Evolutionary conservation across 2,329 filamentous ascomycete species (phyloP).

Genomic region (Paracoccidioides lutzii): DNA sequence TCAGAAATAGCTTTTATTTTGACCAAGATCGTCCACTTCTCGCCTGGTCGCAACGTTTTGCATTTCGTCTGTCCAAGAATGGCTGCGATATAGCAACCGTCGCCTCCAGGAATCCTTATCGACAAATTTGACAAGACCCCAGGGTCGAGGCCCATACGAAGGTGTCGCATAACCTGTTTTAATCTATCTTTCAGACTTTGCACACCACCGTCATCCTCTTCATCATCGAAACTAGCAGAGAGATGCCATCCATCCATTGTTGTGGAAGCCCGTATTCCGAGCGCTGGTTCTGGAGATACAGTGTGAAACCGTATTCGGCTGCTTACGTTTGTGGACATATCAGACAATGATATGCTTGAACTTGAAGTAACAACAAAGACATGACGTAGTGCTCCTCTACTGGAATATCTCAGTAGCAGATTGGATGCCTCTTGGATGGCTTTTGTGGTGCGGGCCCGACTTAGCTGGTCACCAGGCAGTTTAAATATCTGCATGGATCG

Average conservation of each 20-base stretch:
- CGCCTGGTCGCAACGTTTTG: constrained; percentile 18
- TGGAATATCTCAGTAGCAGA: constrained; percentile 14
- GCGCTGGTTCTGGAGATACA: constrained; percentile 17
- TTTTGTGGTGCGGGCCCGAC: constrained; percentile 8
- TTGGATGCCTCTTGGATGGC: constrained; percentile 16
- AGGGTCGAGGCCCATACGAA: constrained; percentile 19
- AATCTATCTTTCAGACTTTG: constrained; percentile 15
- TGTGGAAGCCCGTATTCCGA: constrained; percentile 11
- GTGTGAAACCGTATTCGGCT: constrained; percentile 22
- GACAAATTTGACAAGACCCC: constrained; percentile 17
- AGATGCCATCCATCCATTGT: constrained; percentile 20
- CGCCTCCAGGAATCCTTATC: constrained; percentile 13
- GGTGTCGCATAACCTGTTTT: constrained; percentile 15
- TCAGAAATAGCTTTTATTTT: constrained; percentile 13
- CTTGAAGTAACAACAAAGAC: constrained; percentile 22
- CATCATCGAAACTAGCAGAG: constrained; percentile 11
- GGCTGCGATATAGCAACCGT: constrained; percentile 16
- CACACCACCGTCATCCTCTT: constrained; percentile 8
- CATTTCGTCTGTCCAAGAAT: constrained; percentile 12
- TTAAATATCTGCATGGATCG: constrained; percentile 13
- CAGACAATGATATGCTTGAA: constrained; percentile 11
- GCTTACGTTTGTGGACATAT: constrained; percentile 12
- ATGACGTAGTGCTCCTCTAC: constrained; percentile 20
- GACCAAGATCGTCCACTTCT: constrained; percentile 20
- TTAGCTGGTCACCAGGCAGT: constrained; percentile 4